Percentiles rank a stretch among this genome's conserved stretches.
These are phyloP conservation scores for Bombardia bombarda DNA, from an alignment of 495 filamentous ascomycete species.

Conservation along the genomic window DNA sequence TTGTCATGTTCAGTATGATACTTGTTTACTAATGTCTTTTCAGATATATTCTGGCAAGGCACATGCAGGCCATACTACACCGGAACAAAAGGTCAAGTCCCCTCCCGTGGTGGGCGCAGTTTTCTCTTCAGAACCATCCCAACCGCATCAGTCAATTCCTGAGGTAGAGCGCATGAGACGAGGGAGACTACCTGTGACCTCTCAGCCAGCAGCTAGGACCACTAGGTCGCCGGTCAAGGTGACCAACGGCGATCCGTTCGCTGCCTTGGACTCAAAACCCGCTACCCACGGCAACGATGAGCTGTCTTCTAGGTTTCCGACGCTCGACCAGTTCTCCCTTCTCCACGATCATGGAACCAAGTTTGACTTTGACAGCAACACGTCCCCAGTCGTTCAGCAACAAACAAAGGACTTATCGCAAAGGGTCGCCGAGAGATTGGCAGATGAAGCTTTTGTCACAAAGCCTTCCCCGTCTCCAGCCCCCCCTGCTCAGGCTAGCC, in stretches of 20 bases:
- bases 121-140: slow-evolving; percentile 56
- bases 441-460: slow-evolving; percentile 63
- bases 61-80: too few relatives aligned
- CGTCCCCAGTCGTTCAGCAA: slow-evolving; percentile 27
- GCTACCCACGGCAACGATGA: slow-evolving; percentile 58
- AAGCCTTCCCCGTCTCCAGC: slow-evolving; percentile 16
- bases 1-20: slow-evolving; percentile 5
- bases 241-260: slow-evolving; percentile 78
- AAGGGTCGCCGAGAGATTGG: slow-evolving; percentile 73
- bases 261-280: slow-evolving; percentile 66
- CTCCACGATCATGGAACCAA: slow-evolving; percentile 78
- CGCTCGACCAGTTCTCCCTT: slow-evolving; percentile 86
- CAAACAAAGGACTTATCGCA: slow-evolving; percentile 58
- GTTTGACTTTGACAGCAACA: slow-evolving; percentile 71
- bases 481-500: slow-evolving; percentile 16
- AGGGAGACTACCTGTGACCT: slow-evolving; percentile 61
- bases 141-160: slow-evolving; percentile 66
- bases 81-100: slow-evolving; percentile 24
- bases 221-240: slow-evolving; percentile 63
- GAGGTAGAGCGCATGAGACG: slow-evolving; percentile 93
- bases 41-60: slow-evolving; percentile 79
- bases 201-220: slow-evolving; percentile 26
- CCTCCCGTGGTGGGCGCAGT: slow-evolving; percentile 63
- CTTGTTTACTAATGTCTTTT: slow-evolving; percentile 8
- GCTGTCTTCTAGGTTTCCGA: slow-evolving; percentile 76